Evolutionary conservation across 257 asterid species (phyloP).

Genomic region (Echites panduratus): DNA sequence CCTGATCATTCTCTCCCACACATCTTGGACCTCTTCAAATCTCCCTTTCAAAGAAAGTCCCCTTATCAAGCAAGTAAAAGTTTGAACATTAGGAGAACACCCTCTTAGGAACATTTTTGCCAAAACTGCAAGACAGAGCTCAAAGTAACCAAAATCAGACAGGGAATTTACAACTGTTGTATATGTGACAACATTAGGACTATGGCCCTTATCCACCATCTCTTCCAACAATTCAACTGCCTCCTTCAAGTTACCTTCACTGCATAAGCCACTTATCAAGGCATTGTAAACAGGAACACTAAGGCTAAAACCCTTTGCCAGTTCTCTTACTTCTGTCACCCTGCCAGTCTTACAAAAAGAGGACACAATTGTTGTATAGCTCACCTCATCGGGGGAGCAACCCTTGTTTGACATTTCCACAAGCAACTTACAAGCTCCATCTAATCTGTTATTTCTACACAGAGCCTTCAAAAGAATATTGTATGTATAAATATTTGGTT

Average conservation of each 20-base stretch:
- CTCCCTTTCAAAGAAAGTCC: slow-evolving; percentile 51
- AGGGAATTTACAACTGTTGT: slow-evolving; percentile 48
- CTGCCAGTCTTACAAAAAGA: slow-evolving; percentile 64
- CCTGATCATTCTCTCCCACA: slow-evolving; percentile 44
- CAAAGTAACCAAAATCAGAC: slow-evolving; percentile 44
- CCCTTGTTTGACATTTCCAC: slow-evolving; percentile 78
- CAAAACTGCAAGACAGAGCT: slow-evolving; percentile 50
- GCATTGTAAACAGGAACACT: slow-evolving; percentile 64
- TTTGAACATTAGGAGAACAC: slow-evolving; percentile 56
- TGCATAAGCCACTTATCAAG: slow-evolving; percentile 60
- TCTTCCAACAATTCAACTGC: slow-evolving; percentile 53
- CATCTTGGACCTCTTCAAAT: slow-evolving; percentile 50
- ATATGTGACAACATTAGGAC: slow-evolving; percentile 68
- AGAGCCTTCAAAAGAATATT: slow-evolving; percentile 81
- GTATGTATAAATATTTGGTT: slow-evolving; percentile 80
- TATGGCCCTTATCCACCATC: slow-evolving; percentile 43
- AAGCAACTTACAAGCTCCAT: slow-evolving; percentile 73
- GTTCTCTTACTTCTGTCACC: slow-evolving; percentile 55
- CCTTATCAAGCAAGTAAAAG: slow-evolving; percentile 75
- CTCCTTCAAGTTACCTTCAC: slow-evolving; percentile 35
- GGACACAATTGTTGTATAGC: slow-evolving; percentile 71
- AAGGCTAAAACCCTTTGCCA: slow-evolving; percentile 38
- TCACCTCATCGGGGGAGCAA: slow-evolving; percentile 73
- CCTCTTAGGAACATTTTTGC: slow-evolving; percentile 69
- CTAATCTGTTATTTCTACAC: slow-evolving; percentile 64